Evolutionary conservation across 768 basidiomycete species (phyloP).

Genomic region (Russula sp.): DNA sequence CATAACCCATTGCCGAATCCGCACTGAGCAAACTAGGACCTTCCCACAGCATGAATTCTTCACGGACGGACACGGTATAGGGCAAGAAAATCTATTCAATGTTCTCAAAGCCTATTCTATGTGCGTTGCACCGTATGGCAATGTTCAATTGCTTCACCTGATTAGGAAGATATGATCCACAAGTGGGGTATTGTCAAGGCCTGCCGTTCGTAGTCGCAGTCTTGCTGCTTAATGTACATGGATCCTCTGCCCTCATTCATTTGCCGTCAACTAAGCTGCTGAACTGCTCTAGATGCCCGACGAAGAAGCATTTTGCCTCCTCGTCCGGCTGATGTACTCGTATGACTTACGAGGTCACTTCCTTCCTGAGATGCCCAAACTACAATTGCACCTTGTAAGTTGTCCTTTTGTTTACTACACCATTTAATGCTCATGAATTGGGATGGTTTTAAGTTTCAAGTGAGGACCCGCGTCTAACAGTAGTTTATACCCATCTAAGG

Average conservation of each 20-base stretch:
- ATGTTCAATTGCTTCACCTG: conserved; percentile 9
- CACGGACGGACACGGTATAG: conserved; percentile 87
- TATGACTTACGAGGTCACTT: conserved; percentile 96
- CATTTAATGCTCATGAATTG: not conserved
- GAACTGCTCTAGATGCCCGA: conserved; percentile 80
- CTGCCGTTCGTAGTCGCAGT: conserved; percentile 95
- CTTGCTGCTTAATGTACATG: conserved; percentile 75
- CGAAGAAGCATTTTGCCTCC: conserved; percentile 94
- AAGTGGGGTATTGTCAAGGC: conserved; percentile 98
- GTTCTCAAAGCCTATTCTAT: conserved; percentile 96
- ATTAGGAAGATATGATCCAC: conserved; percentile 63
- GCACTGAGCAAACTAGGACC: conserved; percentile 44
- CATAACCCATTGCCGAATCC: not conserved
- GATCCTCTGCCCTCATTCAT: not conserved
- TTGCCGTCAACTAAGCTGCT: not conserved
- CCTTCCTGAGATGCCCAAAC: conserved; percentile 97
- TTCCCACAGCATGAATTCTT: conserved; percentile 98
- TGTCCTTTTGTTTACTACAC: not conserved
- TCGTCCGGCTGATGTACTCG: conserved; percentile 92
- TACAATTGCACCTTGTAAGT: conserved; percentile 83
- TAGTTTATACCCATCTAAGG: not conserved
- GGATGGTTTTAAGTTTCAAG: conserved; percentile 45
- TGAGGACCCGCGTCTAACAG: conserved; percentile 23
- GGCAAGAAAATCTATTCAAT: conserved; percentile 96
- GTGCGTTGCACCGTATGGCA: conserved; percentile 34